Base-by-base conservation (phyloP, 805 yeast genomes). In the Zygotorulaspora sp. region DNA sequence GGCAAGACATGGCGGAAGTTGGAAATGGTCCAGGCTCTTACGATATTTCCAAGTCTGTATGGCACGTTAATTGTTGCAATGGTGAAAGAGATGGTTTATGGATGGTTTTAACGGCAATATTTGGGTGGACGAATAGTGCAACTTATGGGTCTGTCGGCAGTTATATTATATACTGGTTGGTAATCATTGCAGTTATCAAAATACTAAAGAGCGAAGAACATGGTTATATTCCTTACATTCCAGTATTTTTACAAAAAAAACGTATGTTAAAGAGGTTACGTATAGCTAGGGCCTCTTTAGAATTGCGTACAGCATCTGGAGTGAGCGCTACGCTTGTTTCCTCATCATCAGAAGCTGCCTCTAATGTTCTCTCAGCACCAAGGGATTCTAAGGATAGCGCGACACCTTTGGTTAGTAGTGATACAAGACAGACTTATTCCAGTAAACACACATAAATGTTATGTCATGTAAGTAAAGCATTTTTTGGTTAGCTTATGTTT, bases 31-130 rank as follows among this genome's bases (percentile, higher is more conserved):
- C 96, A 0, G 97, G 97, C 0, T 83, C 94, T 0, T 88, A 88
- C 55, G 95, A 88, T 53, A 80, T 88, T 15, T 48, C 74, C 14
- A 74, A 71, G 32, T 78, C 92, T 5, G 79, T 88, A 2, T 88
- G 97, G 97, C 97, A 88, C 58, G 95, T 88, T 17, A 86, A 88
- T 62, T 87, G 96, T 61, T 88, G 97, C 65, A 87, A 87, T 58
- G 94, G 95, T 16, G 82, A 84, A 49, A 83, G 75, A n/a, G 96
- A 88, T 54, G 95, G 95, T 3, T 77, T 80, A 21, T 88, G 95
- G 95, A 86, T 87, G 95, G 67, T 88, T 23, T 71, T 84, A 52
- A 86, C 89, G 23, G 96, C 95, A 1, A 68, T 88, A 4, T 71
- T 88, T 35, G 97, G 97, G 2, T 88, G 97, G 97, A 87, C 92